Evolutionary conservation across 768 basidiomycete species (phyloP).

Genomic region (Exidia glandulosa): DNA sequence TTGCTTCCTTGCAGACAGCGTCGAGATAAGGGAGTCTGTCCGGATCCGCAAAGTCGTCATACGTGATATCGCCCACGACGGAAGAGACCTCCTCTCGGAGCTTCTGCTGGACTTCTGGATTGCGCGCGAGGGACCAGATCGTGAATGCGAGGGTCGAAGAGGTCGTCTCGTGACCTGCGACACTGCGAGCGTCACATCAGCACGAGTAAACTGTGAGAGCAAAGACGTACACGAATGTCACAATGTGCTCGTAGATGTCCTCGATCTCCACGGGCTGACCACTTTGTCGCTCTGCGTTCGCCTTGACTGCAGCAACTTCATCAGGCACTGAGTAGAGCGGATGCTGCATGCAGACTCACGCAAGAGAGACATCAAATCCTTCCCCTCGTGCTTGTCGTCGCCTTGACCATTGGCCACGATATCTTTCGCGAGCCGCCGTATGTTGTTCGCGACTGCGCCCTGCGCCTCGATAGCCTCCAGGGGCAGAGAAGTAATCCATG

Average conservation of each 20-base stretch:
- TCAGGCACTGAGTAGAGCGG: not conserved
- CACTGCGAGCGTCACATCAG: slow-evolving; percentile 17
- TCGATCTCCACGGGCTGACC: not conserved
- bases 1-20: slow-evolving; percentile 31
- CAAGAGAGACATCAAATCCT: slow-evolving; percentile 2
- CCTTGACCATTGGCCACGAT: slow-evolving; percentile 14
- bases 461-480: slow-evolving; percentile 16
- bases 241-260: slow-evolving; percentile 15
- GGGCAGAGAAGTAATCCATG: slow-evolving; percentile 15
- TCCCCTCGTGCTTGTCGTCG: not conserved
- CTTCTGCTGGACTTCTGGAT: slow-evolving; percentile 25
- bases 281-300: not conserved
- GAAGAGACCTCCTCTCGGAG: slow-evolving; percentile 30
- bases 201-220: not conserved
- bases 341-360: not conserved
- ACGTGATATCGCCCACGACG: slow-evolving; percentile 18
- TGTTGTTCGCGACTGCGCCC: slow-evolving; percentile 15
- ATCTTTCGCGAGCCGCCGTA: slow-evolving; percentile 13
- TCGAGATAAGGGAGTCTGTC: slow-evolving; percentile 27
- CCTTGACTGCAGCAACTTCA: not conserved
- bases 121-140: slow-evolving; percentile 27
- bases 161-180: slow-evolving; percentile 35
- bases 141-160: slow-evolving; percentile 26
- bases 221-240: slow-evolving; percentile 22
- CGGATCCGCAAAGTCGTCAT: slow-evolving; percentile 23